phyloP scores from a whole-genome alignment of 495 filamentous ascomycete genomes.

The Trichoderma orchidacearum region DNA sequence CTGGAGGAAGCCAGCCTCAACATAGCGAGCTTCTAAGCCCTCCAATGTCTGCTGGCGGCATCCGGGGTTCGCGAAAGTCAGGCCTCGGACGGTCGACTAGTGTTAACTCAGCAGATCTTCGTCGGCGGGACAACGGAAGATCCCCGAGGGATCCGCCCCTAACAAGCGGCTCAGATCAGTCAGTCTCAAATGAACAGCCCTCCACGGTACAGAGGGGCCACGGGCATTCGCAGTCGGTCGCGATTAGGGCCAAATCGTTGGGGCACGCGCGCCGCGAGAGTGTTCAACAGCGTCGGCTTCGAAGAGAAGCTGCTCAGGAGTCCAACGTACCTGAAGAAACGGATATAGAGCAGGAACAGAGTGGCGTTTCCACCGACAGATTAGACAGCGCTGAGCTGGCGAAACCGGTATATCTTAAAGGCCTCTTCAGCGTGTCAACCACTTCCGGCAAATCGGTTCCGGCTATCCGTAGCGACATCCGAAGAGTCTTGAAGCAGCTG shows the following conservation, averaged over 20 bases:
- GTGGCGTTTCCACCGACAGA: constrained; percentile 36
- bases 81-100: constrained; percentile 69
- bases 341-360: constrained; percentile 40
- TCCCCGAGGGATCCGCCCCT: constrained; percentile 44
- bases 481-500: constrained; percentile 74
- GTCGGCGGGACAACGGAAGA: constrained; percentile 42
- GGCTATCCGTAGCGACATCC: constrained; percentile 80
- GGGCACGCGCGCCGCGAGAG: constrained; percentile 84
- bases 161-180: constrained; percentile 71
- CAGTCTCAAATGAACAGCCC: constrained; percentile 32
- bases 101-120: constrained; percentile 72
- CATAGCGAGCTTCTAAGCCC: constrained; percentile 63
- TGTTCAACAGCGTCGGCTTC: constrained; percentile 66
- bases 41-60: constrained; percentile 42
- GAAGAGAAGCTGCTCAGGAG: constrained; percentile 45
- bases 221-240: constrained; percentile 34
- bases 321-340: constrained; percentile 73
- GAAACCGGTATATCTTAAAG: constrained; percentile 94
- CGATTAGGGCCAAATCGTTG: constrained; percentile 74
- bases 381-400: constrained; percentile 46
- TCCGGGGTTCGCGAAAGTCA: constrained; percentile 43
- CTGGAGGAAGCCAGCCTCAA: constrained; percentile 52
- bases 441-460: constrained; percentile 83
- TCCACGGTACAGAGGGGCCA: constrained; percentile 17
- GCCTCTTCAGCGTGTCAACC: constrained; percentile 93